Base-by-base conservation (phyloP, 2,329 filamentous ascomycete species). In the Pseudogymnoascus sp. region DNA sequence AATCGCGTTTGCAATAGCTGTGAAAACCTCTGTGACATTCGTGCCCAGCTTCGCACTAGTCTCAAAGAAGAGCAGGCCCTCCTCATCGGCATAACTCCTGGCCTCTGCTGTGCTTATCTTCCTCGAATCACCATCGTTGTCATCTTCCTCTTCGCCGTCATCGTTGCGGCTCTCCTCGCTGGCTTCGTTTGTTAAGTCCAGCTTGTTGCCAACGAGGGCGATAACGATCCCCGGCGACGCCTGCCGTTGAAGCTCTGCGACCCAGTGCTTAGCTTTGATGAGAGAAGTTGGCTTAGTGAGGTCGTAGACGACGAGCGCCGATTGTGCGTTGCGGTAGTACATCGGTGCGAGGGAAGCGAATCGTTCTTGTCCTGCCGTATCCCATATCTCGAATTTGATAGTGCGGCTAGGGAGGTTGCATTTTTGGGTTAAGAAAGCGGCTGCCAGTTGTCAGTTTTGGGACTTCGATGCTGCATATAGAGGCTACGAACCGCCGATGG, bases 251-350 rank as follows among this genome's bases (percentile, higher is more conserved):
- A 99, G 84, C 78, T 99, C 93, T 63, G 93, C 93, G 63, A 99
- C 93, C 93, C 93, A 99, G 82, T 98, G 93, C 79, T 96, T 96
- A 61, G 95, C 95, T 81, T 99, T 98, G 77, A 91, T 87, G 70
- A 99, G 87, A 59, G 92, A 96, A 60, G 91, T 95, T 46, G 93
- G 90, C 78, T 98, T 98, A 66, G 95, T 99, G 71, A 99, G 88
- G 75, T 99, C 93, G 85, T 98, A 99, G 75, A 98, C 93, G 66
- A 99, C 93, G 69, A 99, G 89, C 12, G 95, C 95, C 67, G 93
- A 92, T 80, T 98, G 93, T 61, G 95, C 95, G 76, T 99, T 98
- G 78, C 93, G 92, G 82, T 98, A 98, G 84, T 99, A 99, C 95
- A 98, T 98, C 71, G 93, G 95, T 61, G 95, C 95, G 65, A 98